Percentiles rank a stretch among this genome's conserved stretches.
phyloP scores from a whole-genome alignment of 176 grass and related monocot species.

The Lolium perenne region DNA sequence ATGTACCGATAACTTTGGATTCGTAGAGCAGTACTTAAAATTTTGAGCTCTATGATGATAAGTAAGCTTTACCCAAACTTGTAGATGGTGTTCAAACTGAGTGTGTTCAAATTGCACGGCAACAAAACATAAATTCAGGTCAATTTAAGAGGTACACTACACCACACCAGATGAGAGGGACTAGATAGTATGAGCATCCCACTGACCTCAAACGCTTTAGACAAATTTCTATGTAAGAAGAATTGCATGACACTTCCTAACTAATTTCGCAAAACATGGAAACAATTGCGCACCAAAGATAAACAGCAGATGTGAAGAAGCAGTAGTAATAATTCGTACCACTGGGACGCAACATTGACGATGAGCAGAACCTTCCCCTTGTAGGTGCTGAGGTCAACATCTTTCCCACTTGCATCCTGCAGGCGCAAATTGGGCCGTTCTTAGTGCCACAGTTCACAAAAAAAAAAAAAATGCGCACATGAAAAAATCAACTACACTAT shows the following conservation, averaged over 20 bases:
- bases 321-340: conserved; percentile 47
- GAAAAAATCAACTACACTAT: neutral
- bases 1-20: neutral
- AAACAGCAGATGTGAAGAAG: neutral
- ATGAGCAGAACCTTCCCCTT: conserved; percentile 85
- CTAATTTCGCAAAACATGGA: neutral
- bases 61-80: neutral
- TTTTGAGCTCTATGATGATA: neutral
- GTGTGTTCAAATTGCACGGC: neutral
- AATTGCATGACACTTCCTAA: neutral
- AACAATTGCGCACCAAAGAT: neutral
- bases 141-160: neutral
- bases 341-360: conserved; percentile 89
- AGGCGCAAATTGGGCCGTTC: neutral
- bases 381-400: conserved; percentile 63
- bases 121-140: conserved; percentile 24
- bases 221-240: neutral
- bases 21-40: neutral
- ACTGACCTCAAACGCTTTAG: neutral
- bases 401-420: conserved; percentile 70
- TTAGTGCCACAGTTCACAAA: neutral
- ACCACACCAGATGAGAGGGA: neutral
- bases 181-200: neutral
- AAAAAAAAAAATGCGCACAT: neutral
- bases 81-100: neutral